Conservation (phyloP, 169 alveolate genomes). For the Theileria parva region DNA sequence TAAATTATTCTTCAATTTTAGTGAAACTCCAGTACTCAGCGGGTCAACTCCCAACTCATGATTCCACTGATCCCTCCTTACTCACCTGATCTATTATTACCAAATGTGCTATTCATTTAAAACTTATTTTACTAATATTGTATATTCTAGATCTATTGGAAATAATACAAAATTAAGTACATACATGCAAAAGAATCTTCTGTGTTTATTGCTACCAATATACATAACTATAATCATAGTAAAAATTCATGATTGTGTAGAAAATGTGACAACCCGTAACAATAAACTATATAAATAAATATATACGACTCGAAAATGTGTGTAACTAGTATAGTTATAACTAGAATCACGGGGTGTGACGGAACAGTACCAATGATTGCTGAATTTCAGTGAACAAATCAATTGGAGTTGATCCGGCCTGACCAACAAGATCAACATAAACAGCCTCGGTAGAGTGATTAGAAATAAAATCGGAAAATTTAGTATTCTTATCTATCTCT, state of each 20-base stretch:
- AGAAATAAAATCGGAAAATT: constrained; percentile 47
- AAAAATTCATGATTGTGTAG: too few species aligned
- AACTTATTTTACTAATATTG: too few species aligned
- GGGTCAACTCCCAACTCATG: not conserved
- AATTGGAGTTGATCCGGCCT: constrained; percentile 67
- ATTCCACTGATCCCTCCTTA: not conserved
- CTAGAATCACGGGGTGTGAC: not conserved
- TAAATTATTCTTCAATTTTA: not conserved
- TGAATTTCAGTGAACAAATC: constrained; percentile 63
- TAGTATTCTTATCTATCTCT: constrained; percentile 37
- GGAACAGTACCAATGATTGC: constrained; percentile 20
- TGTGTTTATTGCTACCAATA: too few species aligned
- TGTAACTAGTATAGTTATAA: too few species aligned
- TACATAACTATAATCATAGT: too few species aligned
- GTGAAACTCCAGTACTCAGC: not conserved
- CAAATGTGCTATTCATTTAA: not conserved
- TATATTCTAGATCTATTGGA: not conserved
- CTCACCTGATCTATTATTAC: not conserved
- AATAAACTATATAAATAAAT: too few species aligned
- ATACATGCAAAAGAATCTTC: too few species aligned
- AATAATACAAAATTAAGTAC: too few species aligned
- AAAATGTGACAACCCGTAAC: too few species aligned
- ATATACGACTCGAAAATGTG: too few species aligned
- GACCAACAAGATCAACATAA: constrained; percentile 66
- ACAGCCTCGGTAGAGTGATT: constrained; percentile 62